A percentile compares a stretch with the other conserved stretches of the same genome.
phyloP scores from a whole-genome alignment of 768 basidiomycete genomes.

The Pisolithus tinctorius region DNA sequence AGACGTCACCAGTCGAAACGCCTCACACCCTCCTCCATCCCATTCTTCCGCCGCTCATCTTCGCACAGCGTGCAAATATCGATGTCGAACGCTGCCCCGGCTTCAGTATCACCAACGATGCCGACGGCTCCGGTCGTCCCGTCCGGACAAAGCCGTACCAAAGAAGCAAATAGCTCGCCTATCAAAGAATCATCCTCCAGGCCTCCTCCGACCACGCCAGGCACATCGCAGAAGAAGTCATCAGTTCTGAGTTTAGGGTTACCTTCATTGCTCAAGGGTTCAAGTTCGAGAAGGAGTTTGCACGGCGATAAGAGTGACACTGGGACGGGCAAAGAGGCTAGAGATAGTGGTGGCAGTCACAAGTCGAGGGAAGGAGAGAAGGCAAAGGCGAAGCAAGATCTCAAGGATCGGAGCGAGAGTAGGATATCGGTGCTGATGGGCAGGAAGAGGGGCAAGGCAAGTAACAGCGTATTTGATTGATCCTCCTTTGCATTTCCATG shows the following conservation, averaged over 20 bases:
- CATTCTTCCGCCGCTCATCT: slow-evolving; percentile 88
- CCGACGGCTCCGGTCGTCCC: slow-evolving; percentile 36
- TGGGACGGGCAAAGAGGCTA: slow-evolving; percentile 40
- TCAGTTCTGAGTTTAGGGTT: slow-evolving; percentile 77
- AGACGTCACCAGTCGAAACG: slow-evolving; percentile 65
- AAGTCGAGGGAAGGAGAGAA: slow-evolving; percentile 38
- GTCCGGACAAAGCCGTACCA: slow-evolving; percentile 35
- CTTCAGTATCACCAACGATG: slow-evolving; percentile 45
- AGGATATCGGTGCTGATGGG: slow-evolving; percentile 85
- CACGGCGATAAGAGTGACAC: slow-evolving; percentile 48
- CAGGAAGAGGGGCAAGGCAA: slow-evolving; percentile 86
- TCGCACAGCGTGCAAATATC: slow-evolving; percentile 80
- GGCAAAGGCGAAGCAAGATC: slow-evolving; percentile 61
- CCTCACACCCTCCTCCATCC: slow-evolving; percentile 87
- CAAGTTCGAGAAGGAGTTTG: slow-evolving; percentile 74
- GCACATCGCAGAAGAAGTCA: slow-evolving; percentile 67
- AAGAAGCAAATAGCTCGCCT: slow-evolving; percentile 44
- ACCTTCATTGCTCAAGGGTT: slow-evolving; percentile 72
- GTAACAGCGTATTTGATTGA: slow-evolving; percentile 8
- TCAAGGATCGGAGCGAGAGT: slow-evolving; percentile 83
- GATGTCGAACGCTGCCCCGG: slow-evolving; percentile 32
- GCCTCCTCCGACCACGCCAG: slow-evolving; percentile 48
- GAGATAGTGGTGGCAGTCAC: slow-evolving; percentile 34
- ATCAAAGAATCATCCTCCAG: slow-evolving; percentile 46
- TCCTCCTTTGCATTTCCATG: slow-evolving; percentile 7